Conservation (phyloP, 495 filamentous ascomycete genomes). For the Neurospora intermedia region DNA sequence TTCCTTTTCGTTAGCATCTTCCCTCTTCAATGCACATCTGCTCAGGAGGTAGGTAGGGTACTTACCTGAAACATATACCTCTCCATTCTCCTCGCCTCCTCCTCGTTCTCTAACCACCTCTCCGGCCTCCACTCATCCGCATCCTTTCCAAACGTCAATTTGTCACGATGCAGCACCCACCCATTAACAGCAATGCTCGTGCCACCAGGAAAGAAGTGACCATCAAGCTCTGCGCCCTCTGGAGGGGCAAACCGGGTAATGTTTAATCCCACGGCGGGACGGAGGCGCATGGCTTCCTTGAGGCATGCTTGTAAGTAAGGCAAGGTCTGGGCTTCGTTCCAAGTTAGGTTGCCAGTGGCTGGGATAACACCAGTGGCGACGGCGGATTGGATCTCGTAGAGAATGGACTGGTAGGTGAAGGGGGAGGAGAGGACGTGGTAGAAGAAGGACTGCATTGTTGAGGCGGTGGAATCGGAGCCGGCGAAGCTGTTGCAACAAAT, state of each 20-base stretch:
- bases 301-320: slow-evolving; percentile 55
- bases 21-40: too few species aligned
- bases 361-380: slow-evolving; percentile 27
- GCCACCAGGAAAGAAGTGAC: slow-evolving; percentile 41
- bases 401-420: slow-evolving; percentile 31
- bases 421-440: slow-evolving; percentile 39
- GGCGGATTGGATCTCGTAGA: slow-evolving; percentile 35
- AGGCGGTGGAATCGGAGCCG: slow-evolving; percentile 54
- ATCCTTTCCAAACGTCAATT: slow-evolving; percentile 50
- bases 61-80: slow-evolving; percentile 40
- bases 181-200: slow-evolving; percentile 43
- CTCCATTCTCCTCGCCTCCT: slow-evolving; percentile 36
- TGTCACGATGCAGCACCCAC: slow-evolving; percentile 43
- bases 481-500: slow-evolving; percentile 33
- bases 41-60: not conserved
- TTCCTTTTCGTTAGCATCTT: not conserved
- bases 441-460: slow-evolving; percentile 46
- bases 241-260: slow-evolving; percentile 42
- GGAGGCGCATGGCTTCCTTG: slow-evolving; percentile 56
- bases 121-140: slow-evolving; percentile 52
- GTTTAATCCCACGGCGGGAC: slow-evolving; percentile 48
- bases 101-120: slow-evolving; percentile 50
- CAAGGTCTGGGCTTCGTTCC: slow-evolving; percentile 35
- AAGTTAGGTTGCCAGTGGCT: slow-evolving; percentile 31
- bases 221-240: slow-evolving; percentile 44